Percentiles rank a stretch among this genome's conserved stretches.
These are phyloP conservation scores for Saturnispora sanitii DNA, from an alignment of 805 yeast genomes.

Conservation along the genomic window DNA sequence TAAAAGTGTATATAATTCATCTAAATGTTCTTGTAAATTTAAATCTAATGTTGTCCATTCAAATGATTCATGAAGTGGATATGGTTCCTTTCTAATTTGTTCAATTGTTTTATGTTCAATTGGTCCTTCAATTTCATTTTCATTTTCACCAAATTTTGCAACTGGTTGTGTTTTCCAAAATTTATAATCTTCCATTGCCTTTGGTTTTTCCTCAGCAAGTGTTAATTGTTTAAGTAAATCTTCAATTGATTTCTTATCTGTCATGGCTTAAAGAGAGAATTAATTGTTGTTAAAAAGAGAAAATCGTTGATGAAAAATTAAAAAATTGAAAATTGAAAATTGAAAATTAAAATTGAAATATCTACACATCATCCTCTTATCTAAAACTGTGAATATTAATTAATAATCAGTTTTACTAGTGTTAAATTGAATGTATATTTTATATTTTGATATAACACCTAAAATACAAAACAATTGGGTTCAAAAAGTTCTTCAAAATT, in stretches of 20 bases:
- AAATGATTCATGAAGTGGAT: slow-evolving; percentile 64
- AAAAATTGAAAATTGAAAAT: too few species aligned
- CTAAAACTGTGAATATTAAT: too few species aligned
- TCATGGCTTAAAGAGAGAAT: neutral
- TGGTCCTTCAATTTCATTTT: slow-evolving; percentile 58
- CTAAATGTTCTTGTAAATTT: slow-evolving; percentile 42
- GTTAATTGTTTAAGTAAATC: slow-evolving; percentile 49
- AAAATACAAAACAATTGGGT: slow-evolving; percentile 2
- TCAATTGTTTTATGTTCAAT: slow-evolving; percentile 66
- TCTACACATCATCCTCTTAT: too few species aligned
- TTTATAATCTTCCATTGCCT: slow-evolving; percentile 79
- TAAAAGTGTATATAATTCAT: slow-evolving; percentile 69
- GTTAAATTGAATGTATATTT: slow-evolving; percentile 1
- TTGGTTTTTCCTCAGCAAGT: slow-evolving; percentile 45
- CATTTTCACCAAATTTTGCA: slow-evolving; percentile 55
- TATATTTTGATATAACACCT: slow-evolving; percentile 3
- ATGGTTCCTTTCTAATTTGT: slow-evolving; percentile 63
- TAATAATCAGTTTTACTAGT: neutral
- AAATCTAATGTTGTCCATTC: slow-evolving; percentile 84
- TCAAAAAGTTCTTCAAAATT: neutral
- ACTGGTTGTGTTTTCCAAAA: slow-evolving; percentile 99
- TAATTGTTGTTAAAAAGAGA: neutral
- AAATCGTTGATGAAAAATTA: neutral
- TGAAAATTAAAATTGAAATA: too few species aligned
- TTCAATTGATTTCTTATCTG: slow-evolving; percentile 35